phyloP scores from a whole-genome alignment of 1,139 yeast species.

The Pichia sp. region DNA sequence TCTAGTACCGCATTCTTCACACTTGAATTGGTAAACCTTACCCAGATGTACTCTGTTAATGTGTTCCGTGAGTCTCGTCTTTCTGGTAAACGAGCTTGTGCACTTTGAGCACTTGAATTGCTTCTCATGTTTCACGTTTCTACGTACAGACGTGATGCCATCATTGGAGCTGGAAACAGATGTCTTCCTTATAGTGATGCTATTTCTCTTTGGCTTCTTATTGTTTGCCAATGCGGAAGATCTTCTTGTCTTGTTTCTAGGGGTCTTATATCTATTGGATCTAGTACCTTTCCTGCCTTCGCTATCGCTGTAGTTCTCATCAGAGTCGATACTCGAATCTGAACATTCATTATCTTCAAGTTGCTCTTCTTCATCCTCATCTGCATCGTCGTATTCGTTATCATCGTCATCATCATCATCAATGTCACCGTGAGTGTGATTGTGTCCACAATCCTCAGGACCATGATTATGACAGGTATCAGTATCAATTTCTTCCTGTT shows the following conservation, averaged over 20 bases:
- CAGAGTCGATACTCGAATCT: too few relatives aligned
- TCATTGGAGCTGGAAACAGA: not conserved
- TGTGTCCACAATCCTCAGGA: not conserved
- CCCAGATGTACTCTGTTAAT: constrained; percentile 19
- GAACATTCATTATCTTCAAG: not conserved
- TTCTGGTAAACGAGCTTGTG: constrained; percentile 20
- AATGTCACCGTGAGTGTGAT: not conserved
- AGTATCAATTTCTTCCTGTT: too few relatives aligned
- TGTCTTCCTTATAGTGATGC: not conserved
- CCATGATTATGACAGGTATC: too few relatives aligned
- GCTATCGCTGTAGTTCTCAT: too few relatives aligned
- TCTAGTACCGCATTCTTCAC: constrained; percentile 17
- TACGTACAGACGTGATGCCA: too few relatives aligned
- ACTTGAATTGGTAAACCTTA: constrained; percentile 13
- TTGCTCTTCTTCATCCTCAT: not conserved
- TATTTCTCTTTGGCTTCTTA: too few relatives aligned
- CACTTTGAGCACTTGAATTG: constrained; percentile 19
- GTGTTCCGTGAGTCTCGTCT: constrained; percentile 22
- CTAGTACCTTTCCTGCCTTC: too few relatives aligned
- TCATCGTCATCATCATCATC: not conserved
- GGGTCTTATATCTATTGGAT: too few relatives aligned
- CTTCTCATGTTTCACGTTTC: constrained; percentile 6
- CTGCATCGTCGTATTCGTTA: not conserved
- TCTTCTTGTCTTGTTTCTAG: too few relatives aligned
- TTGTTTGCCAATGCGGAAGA: too few relatives aligned